Evolutionary conservation across 768 basidiomycete genomes (phyloP), one percentile per base, ranked within the genome.

Genomic region (Leccinellum albellum): DNA sequence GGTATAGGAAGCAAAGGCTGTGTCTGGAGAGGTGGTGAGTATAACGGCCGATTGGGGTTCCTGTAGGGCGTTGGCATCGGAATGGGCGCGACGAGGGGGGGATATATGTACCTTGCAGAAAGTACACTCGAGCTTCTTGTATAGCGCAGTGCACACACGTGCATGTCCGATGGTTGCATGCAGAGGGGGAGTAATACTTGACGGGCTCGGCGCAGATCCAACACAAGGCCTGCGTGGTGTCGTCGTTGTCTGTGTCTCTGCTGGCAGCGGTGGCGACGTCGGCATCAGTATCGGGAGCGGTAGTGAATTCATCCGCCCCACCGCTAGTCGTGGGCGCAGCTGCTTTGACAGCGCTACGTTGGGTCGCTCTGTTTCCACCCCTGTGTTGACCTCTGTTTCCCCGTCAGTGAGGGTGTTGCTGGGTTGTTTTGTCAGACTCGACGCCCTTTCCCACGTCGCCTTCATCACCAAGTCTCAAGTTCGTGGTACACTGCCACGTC

Each of bases 181-280:
- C 83, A 17, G 94, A 88, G 29, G 97, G 74, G 6, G 91, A 83
- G 71, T 87, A 94, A 68, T 92, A 96, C 67, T 89, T 94, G 73
- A 96, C 86, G 4, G 88, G 87, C 66, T 98, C 94, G 1, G 94
- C 94, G 67, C 96, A 97, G 72, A 98, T 98, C 83, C 86, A 96
- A 74, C 96, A 98, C 12, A 87, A 70, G 40, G 44, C 32, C 14
- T 47, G 26, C 1, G 57, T 42, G 50, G 70, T 72, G 28, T 62
- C 66, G 17, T 84, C 81, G 13, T 75, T 71, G 6, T 62, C 61
- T 17, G 33, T 35, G 21, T 71, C 69, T n/a, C n/a, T n/a, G n/a
- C n/a, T n/a, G 6, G 40, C 42, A 10, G 44, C 2, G 9, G 29
- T 10, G 35, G 26, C 13, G 32, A 20, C 12, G 20, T 42, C 42